A percentile compares a stretch with the other conserved stretches of the same genome.
phyloP scores from a whole-genome alignment of 78 protist genomes.

The Dictyostelium brefeldianum region DNA sequence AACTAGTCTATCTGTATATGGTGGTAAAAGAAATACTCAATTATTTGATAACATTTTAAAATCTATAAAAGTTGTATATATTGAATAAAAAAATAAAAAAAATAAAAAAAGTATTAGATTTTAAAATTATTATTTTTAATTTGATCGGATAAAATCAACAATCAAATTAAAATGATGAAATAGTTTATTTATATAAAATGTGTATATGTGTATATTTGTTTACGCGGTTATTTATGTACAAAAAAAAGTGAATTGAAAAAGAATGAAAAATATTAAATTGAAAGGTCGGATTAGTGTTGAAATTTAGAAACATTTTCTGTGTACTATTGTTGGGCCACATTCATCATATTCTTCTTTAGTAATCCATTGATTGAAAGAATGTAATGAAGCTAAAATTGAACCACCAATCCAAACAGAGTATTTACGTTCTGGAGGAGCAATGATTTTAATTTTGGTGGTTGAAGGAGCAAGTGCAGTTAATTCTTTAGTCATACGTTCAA shows the following conservation, averaged over 20 bases:
- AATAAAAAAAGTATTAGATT: not conserved
- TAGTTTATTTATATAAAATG: too few relatives aligned
- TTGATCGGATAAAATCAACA: too few relatives aligned
- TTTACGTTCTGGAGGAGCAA: conserved; percentile 96
- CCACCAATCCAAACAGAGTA: conserved; percentile 96
- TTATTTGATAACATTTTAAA: not conserved
- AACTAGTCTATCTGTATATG: not conserved
- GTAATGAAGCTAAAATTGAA: conserved; percentile 90
- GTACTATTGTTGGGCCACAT: too few relatives aligned
- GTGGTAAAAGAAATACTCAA: not conserved
- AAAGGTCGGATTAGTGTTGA: too few relatives aligned
- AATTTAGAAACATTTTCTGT: too few relatives aligned
- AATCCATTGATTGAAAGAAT: conserved; percentile 73
- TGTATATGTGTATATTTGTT: too few relatives aligned
- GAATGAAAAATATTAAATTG: too few relatives aligned
- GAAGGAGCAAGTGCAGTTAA: conserved; percentile 92
- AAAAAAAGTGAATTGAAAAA: too few relatives aligned
- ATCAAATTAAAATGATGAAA: too few relatives aligned
- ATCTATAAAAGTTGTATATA: not conserved
- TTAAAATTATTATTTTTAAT: too few relatives aligned
- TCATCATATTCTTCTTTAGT: too few relatives aligned
- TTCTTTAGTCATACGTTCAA: conserved; percentile 92
- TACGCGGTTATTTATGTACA: too few relatives aligned
- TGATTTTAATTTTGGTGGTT: conserved; percentile 93
- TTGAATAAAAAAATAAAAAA: not conserved